phyloP scores from a whole-genome alignment of 208 protist genomes.

The Trypanosoma rangeli region DNA sequence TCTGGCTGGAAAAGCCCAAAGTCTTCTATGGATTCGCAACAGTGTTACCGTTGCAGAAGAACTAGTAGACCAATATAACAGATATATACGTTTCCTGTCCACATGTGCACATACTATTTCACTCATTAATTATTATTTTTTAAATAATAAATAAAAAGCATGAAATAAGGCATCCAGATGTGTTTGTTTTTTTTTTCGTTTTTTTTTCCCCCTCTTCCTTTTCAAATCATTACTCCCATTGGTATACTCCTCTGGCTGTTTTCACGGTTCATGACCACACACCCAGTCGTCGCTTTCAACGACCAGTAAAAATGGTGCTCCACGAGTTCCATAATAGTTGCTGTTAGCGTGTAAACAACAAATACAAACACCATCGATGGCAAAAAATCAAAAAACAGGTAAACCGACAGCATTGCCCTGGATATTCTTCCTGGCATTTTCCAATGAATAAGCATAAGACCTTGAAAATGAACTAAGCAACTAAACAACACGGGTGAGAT shows the following conservation, averaged over 20 bases:
- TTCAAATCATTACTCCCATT: neutral
- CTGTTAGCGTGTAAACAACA: conserved; percentile 46
- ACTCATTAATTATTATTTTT: neutral
- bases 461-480: conserved; percentile 41
- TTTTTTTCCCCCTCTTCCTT: neutral
- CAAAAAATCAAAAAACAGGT: conserved; percentile 54
- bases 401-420: conserved; percentile 51
- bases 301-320: conserved; percentile 6
- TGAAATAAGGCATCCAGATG: too few relatives aligned
- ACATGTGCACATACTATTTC: neutral
- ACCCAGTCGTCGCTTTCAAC: neutral
- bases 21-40: too few relatives aligned
- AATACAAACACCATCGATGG: conserved; percentile 53
- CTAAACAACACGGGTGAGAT: conserved; percentile 46
- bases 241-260: neutral
- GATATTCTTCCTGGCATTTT: conserved; percentile 27
- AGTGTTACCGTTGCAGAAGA: neutral
- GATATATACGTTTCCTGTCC: neutral
- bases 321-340: conserved; percentile 17
- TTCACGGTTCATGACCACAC: neutral
- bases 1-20: too few relatives aligned
- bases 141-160: neutral
- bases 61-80: neutral
- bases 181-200: too few relatives aligned
- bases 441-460: conserved; percentile 37